phyloP scores from a whole-genome alignment of 345 rosid species.

The Eucalyptus erythrocorys region DNA sequence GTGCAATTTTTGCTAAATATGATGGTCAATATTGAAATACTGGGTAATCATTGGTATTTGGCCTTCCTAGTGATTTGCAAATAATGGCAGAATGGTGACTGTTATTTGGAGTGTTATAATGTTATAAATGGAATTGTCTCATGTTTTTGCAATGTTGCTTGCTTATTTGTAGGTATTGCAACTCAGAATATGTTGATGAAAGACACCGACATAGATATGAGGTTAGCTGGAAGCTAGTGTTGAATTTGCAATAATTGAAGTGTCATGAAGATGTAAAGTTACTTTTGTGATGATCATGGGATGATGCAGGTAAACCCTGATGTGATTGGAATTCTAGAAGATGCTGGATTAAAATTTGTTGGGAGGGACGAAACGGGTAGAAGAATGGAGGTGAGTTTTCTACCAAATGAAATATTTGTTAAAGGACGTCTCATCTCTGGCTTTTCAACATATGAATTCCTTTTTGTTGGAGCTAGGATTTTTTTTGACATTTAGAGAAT shows the following conservation, averaged over 20 bases:
- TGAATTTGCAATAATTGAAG: not conserved
- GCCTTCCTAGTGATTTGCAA: not conserved
- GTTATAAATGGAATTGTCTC: not conserved
- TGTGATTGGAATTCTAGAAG: constrained; percentile 53
- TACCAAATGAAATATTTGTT: not conserved
- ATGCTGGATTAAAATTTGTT: constrained; percentile 78
- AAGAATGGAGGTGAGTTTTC: constrained; percentile 69
- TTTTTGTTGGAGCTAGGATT: not conserved
- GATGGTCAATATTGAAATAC: not conserved
- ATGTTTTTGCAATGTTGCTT: not conserved
- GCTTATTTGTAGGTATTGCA: constrained; percentile 45
- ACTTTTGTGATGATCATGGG: not conserved
- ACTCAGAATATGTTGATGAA: constrained; percentile 52
- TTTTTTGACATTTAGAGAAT: not conserved
- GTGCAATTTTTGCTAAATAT: not conserved
- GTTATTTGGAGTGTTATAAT: not conserved
- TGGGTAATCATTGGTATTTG: not conserved
- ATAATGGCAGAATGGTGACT: not conserved
- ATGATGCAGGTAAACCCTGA: constrained; percentile 76
- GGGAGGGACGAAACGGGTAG: constrained; percentile 88
- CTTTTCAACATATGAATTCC: not conserved
- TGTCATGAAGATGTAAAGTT: not conserved
- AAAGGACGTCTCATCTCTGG: not conserved
- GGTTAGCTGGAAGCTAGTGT: constrained; percentile 31
- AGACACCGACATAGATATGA: constrained; percentile 94